Evolutionary conservation across 495 filamentous ascomycete species (phyloP).

Genomic region (Tuber borchii): DNA sequence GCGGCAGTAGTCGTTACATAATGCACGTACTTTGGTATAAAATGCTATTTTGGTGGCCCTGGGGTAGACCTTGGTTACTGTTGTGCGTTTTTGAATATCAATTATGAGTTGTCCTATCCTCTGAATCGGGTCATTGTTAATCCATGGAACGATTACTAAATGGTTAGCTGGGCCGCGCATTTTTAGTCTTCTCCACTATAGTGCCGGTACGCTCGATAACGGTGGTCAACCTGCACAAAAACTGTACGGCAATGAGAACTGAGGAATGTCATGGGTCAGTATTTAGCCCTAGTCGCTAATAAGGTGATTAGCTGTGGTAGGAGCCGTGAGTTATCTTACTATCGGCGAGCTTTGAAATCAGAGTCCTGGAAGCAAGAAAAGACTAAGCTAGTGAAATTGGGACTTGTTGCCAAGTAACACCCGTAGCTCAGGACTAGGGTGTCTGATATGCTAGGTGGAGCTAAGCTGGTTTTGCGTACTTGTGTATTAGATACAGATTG

Average conservation of each 20-base stretch:
- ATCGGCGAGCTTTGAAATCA: neutral
- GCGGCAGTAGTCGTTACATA: neutral
- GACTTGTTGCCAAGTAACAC: neutral
- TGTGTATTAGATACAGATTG: neutral
- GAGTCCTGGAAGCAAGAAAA: neutral
- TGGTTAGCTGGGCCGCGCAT: neutral
- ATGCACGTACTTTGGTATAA: neutral
- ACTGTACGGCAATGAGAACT: neutral
- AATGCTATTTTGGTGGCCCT: neutral
- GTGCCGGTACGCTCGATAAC: neutral
- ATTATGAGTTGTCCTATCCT: neutral
- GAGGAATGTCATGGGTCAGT: neutral
- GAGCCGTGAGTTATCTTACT: neutral
- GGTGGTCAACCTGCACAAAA: too few relatives aligned
- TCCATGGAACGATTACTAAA: neutral
- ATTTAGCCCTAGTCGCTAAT: neutral
- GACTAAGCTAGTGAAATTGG: neutral
- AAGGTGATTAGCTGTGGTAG: neutral
- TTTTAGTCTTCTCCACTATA: neutral
- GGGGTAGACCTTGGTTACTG: neutral
- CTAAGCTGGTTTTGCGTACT: neutral
- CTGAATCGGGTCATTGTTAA: neutral
- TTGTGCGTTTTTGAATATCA: neutral
- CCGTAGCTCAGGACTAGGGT: neutral
- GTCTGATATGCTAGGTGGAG: neutral